Percentiles rank a stretch among this genome's conserved stretches.
Evolutionary conservation across 2,329 filamentous ascomycete species (phyloP).

Genomic region (Orbilia quercus): DNA sequence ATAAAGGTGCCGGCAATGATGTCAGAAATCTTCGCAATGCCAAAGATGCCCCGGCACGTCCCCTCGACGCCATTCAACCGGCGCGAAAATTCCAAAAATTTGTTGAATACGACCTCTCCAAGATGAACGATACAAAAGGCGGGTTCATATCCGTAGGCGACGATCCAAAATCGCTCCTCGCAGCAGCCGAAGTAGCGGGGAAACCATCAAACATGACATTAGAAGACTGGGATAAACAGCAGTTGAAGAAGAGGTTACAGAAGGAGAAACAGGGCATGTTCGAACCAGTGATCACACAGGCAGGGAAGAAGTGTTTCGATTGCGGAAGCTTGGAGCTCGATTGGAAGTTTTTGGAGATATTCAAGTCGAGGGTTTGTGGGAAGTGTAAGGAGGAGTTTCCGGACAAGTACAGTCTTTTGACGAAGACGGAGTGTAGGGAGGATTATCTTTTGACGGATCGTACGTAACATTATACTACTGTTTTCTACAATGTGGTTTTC

Average conservation of each 20-base stretch:
- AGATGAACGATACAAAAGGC: constrained; percentile 98
- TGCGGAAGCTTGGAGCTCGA: constrained; percentile 89
- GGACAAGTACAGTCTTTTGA: constrained; percentile 93
- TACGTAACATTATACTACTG: constrained; percentile 65
- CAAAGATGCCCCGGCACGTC: constrained; percentile 61
- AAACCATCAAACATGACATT: constrained; percentile 89
- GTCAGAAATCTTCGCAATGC: constrained; percentile 31
- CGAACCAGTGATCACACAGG: constrained; percentile 80
- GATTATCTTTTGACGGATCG: constrained; percentile 95
- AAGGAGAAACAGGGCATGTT: constrained; percentile 82
- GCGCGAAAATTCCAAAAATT: constrained; percentile 91
- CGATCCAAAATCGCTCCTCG: constrained; percentile 81
- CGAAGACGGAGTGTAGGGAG: constrained; percentile 94
- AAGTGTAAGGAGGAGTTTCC: constrained; percentile 88
- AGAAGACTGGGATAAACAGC: constrained; percentile 88
- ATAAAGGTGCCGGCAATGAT: constrained; percentile 60
- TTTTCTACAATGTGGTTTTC: no score
- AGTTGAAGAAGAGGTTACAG: constrained; percentile 75
- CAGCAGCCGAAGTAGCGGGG: constrained; percentile 68
- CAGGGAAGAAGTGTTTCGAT: constrained; percentile 81
- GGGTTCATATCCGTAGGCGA: constrained; percentile 92
- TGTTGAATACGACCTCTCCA: constrained; percentile 97
- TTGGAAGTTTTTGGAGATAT: constrained; percentile 91
- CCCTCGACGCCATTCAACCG: constrained; percentile 71
- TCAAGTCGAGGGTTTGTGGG: constrained; percentile 79